Percentiles rank a stretch among this genome's conserved stretches.
These are phyloP conservation scores for Cryptococcus sp. DNA, from an alignment of 1,284 basidiomycete genomes.

Conservation along the genomic window DNA sequence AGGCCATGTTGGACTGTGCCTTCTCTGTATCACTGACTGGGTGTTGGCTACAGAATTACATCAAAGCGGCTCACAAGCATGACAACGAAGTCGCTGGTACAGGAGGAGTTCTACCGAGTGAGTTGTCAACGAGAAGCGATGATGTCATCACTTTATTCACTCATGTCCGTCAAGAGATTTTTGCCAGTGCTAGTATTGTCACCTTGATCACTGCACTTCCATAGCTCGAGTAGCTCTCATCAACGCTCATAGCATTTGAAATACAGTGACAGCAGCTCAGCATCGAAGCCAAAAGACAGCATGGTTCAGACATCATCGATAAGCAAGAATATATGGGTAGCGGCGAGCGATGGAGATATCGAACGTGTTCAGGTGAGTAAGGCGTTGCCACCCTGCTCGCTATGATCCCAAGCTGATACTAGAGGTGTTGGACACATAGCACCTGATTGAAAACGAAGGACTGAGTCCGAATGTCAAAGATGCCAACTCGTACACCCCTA, in stretches of 20 bases:
- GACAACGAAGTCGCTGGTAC: no score
- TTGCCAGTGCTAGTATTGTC: slow-evolving; percentile 8
- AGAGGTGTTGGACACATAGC: slow-evolving; percentile 47
- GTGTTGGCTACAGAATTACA: no score
- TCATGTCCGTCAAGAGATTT: slow-evolving; percentile 10
- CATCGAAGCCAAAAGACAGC: neutral
- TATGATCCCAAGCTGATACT: neutral
- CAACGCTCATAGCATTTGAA: neutral
- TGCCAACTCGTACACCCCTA: slow-evolving; percentile 79
- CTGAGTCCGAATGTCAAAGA: slow-evolving; percentile 75
- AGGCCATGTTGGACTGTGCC: neutral
- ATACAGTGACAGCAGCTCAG: neutral
- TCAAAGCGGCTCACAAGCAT: no score
- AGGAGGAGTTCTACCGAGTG: no score
- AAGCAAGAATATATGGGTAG: slow-evolving; percentile 83
- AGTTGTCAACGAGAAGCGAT: neutral
- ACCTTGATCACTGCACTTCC: neutral
- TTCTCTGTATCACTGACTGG: no score
- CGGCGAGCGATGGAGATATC: slow-evolving; percentile 82
- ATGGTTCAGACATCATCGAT: slow-evolving; percentile 39
- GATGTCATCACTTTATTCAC: slow-evolving; percentile 21
- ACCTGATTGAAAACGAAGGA: slow-evolving; percentile 64
- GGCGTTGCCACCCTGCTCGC: neutral
- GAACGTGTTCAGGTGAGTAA: slow-evolving; percentile 51
- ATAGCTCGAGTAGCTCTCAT: neutral